These are phyloP conservation scores for Purshia tridentata DNA, from an alignment of 306 rosid species.

Conservation along the genomic window DNA sequence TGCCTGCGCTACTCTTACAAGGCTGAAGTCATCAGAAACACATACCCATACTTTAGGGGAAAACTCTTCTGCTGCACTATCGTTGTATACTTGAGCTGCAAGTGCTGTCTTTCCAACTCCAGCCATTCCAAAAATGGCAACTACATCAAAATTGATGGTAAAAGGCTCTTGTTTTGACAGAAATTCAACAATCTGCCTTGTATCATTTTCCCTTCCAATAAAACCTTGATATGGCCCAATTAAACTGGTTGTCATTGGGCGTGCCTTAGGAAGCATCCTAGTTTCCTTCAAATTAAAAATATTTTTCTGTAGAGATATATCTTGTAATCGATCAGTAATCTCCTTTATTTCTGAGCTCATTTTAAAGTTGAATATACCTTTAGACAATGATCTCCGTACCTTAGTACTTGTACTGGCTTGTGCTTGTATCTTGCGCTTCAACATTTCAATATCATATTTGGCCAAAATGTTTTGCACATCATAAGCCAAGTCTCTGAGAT, in stretches of 20 bases:
- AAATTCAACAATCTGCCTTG: background rate
- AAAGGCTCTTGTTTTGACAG: background rate
- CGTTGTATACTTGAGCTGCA: background rate
- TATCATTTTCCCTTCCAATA: constrained; percentile 26
- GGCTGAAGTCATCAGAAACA: too few species aligned
- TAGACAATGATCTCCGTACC: background rate
- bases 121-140: constrained; percentile 15
- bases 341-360: background rate
- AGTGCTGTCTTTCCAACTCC: constrained; percentile 23
- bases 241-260: constrained; percentile 6
- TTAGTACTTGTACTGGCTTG: background rate
- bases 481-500: constrained; percentile 24
- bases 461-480: constrained; percentile 22
- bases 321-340: background rate
- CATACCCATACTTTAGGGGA: too few species aligned
- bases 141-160: background rate
- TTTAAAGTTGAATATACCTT: background rate
- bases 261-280: too few species aligned
- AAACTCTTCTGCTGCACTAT: too few species aligned
- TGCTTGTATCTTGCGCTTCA: background rate
- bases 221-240: background rate
- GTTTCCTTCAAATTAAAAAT: background rate
- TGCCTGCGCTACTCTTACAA: too few species aligned
- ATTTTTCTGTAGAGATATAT: background rate
- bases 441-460: constrained; percentile 6